A percentile compares a stretch with the other conserved stretches of the same genome.
phyloP scores from a whole-genome alignment of 768 basidiomycete genomes.

The Artomyces pyxidatus region DNA sequence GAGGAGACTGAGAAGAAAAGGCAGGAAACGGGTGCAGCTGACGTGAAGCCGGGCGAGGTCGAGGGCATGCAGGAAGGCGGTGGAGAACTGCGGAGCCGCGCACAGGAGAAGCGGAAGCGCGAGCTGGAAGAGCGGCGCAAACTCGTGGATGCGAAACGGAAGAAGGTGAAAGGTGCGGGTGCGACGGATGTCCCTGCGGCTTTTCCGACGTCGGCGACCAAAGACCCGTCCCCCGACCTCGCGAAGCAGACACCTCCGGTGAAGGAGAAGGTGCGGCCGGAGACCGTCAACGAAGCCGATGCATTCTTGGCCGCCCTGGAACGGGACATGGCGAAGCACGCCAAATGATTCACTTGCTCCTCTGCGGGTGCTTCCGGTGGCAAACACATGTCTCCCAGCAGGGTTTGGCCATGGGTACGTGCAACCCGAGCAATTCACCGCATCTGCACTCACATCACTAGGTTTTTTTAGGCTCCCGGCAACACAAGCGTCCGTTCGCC shows the following conservation, averaged over 20 bases:
- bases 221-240: neutral
- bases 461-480: no score
- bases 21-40: constrained; percentile 51
- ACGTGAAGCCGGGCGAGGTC: constrained; percentile 59
- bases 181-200: neutral
- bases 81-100: constrained; percentile 35
- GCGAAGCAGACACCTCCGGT: no score
- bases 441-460: no score
- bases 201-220: neutral
- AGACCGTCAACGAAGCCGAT: no score
- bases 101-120: constrained; percentile 66
- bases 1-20: constrained; percentile 63
- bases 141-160: constrained; percentile 58
- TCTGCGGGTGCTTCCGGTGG: no score
- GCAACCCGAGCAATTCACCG: no score
- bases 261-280: no score
- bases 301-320: neutral
- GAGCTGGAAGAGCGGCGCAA: constrained; percentile 60
- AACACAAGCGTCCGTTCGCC: no score
- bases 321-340: no score
- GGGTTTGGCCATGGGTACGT: no score
- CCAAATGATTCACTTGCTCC: no score
- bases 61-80: constrained; percentile 60
- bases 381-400: no score
- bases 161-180: constrained; percentile 31